phyloP scores from a whole-genome alignment of 2,329 filamentous ascomycete genomes.

The Cladorrhinum sp. region DNA sequence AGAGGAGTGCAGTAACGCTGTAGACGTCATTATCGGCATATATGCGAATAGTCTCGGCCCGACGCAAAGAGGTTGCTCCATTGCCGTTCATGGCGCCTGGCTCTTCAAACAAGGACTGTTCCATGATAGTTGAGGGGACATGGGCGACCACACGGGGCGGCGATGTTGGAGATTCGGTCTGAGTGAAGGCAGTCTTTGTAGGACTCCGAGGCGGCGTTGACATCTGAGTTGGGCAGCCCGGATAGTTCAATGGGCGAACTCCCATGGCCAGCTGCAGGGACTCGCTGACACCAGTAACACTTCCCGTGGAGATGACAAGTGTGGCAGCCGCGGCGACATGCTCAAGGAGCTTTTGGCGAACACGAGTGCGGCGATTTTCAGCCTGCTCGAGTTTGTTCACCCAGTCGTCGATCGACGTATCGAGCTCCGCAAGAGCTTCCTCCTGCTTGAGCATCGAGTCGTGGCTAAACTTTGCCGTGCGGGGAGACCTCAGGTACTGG shows the following conservation, averaged over 20 bases:
- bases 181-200: constrained; percentile 40
- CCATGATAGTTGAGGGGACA: constrained; percentile 55
- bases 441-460: constrained; percentile 77
- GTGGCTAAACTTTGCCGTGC: constrained; percentile 67
- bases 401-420: constrained; percentile 78
- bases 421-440: constrained; percentile 73
- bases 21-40: constrained; percentile 68
- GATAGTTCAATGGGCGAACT: constrained; percentile 32
- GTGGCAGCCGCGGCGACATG: constrained; percentile 72
- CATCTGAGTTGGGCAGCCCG: constrained; percentile 39
- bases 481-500: constrained; percentile 69
- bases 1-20: constrained; percentile 49
- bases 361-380: constrained; percentile 70
- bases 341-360: constrained; percentile 77
- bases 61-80: constrained; percentile 34
- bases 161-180: constrained; percentile 42
- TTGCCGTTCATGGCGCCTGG: constrained; percentile 33
- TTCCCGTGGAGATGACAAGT: constrained; percentile 37
- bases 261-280: constrained; percentile 43
- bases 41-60: constrained; percentile 64
- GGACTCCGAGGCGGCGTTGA: constrained; percentile 60
- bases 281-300: constrained; percentile 37
- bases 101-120: constrained; percentile 48
- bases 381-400: constrained; percentile 75
- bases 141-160: constrained; percentile 52